Evolutionary conservation across 2,329 filamentous ascomycete species (phyloP).

Genomic region (Penicillium sp.): DNA sequence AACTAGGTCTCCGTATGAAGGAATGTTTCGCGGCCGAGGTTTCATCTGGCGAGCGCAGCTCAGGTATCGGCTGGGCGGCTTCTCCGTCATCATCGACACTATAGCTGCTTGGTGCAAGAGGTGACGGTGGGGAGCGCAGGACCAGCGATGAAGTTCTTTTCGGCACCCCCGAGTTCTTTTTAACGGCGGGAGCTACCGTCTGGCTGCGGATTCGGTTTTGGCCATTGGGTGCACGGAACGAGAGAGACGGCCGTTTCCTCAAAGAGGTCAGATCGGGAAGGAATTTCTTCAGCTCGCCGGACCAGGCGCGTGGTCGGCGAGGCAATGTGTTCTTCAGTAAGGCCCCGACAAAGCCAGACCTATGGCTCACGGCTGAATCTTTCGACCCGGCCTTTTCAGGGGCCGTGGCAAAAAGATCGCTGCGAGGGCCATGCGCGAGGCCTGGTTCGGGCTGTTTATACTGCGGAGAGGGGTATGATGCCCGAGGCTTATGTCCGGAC

Average conservation of each 20-base stretch:
- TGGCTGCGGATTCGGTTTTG: conserved; percentile 33
- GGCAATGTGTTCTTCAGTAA: conserved; percentile 37
- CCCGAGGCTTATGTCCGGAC: conserved; percentile 7
- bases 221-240: conserved; percentile 29
- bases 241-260: conserved; percentile 32
- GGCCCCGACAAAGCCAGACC: conserved; percentile 37
- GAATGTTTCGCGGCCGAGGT: conserved; percentile 36
- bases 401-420: conserved; percentile 8
- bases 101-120: conserved; percentile 9
- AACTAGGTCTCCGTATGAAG: conserved; percentile 31
- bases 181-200: conserved; percentile 15
- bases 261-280: conserved; percentile 37
- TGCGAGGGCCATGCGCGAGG: conserved; percentile 19
- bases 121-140: conserved; percentile 8
- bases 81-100: conserved; percentile 27
- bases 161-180: neutral
- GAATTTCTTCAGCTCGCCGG: conserved; percentile 40
- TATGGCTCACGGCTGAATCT: conserved; percentile 17
- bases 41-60: conserved; percentile 31
- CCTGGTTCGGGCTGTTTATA: conserved; percentile 7
- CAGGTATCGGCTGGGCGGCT: conserved; percentile 32
- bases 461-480: conserved; percentile 12
- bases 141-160: conserved; percentile 22
- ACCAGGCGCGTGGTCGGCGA: conserved; percentile 38
- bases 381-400: conserved; percentile 12